phyloP scores from a whole-genome alignment of 495 filamentous ascomycete species.

The Aspergillus ellipticus region DNA sequence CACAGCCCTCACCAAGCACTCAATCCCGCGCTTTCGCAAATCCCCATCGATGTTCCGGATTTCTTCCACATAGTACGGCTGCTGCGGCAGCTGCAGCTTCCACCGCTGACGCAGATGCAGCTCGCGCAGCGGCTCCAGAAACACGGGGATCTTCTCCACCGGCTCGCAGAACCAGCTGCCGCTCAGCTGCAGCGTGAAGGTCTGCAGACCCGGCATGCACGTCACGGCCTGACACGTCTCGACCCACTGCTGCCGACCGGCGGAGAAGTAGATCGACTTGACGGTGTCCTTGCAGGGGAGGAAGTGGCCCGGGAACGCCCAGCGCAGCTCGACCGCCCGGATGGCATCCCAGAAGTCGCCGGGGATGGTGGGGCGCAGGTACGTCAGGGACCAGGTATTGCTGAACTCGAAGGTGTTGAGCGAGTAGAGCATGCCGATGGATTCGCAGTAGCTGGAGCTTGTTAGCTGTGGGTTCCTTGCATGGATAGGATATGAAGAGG shows the following conservation, averaged over 20 bases:
- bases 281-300: slow-evolving; percentile 47
- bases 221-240: slow-evolving; percentile 36
- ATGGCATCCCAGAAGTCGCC: slow-evolving; percentile 31
- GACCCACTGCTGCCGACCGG: slow-evolving; percentile 40
- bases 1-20: slow-evolving; percentile 14
- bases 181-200: slow-evolving; percentile 36
- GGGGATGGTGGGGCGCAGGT: slow-evolving; percentile 39
- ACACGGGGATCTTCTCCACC: slow-evolving; percentile 38
- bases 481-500: not conserved
- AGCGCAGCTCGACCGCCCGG: slow-evolving; percentile 39
- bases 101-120: slow-evolving; percentile 24
- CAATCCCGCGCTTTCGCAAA: slow-evolving; percentile 30
- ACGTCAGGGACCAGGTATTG: slow-evolving; percentile 45
- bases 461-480: not conserved
- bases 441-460: slow-evolving; percentile 34
- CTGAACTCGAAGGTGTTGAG: slow-evolving; percentile 43
- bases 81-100: slow-evolving; percentile 35
- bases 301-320: slow-evolving; percentile 46
- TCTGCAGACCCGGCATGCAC: slow-evolving; percentile 23
- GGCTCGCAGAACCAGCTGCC: slow-evolving; percentile 44
- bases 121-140: slow-evolving; percentile 37
- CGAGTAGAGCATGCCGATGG: slow-evolving; percentile 37
- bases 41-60: slow-evolving; percentile 27
- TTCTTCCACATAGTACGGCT: slow-evolving; percentile 38
- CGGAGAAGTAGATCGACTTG: slow-evolving; percentile 40